Conservation (phyloP, 768 basidiomycete species). For the Hygrophoropsis aurantiaca region DNA sequence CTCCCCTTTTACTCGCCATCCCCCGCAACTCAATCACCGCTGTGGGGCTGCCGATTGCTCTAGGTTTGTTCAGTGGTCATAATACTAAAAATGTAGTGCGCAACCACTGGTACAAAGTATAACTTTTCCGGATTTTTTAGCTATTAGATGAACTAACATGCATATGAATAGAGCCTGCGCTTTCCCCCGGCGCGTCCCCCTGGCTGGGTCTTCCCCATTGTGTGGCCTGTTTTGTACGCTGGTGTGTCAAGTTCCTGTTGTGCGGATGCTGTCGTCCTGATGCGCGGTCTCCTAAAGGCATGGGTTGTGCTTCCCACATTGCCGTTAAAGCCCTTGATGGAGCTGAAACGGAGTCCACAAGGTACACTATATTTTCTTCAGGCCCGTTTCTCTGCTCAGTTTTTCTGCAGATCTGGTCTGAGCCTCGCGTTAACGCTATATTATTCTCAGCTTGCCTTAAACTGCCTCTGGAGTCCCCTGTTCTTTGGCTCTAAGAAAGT, state of each 20-base stretch:
- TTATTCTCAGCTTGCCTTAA: slow-evolving; percentile 59
- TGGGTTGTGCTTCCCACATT: slow-evolving; percentile 71
- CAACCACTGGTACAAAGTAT: slow-evolving; percentile 60
- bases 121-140: slow-evolving; percentile 11
- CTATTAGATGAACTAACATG: neutral
- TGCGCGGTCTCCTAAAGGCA: slow-evolving; percentile 42
- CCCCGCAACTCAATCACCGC: slow-evolving; percentile 58
- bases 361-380: slow-evolving; percentile 32
- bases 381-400: neutral
- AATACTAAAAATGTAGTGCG: slow-evolving; percentile 45
- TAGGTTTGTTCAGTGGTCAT: slow-evolving; percentile 53
- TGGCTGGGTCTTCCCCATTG: slow-evolving; percentile 53
- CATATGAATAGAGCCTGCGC: slow-evolving; percentile 38
- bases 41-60: slow-evolving; percentile 56
- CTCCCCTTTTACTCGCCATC: slow-evolving; percentile 50
- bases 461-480: slow-evolving; percentile 61
- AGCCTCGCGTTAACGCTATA: slow-evolving; percentile 54
- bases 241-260: slow-evolving; percentile 12
- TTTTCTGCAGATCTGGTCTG: slow-evolving; percentile 36
- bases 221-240: slow-evolving; percentile 53
- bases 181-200: slow-evolving; percentile 55
- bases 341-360: slow-evolving; percentile 36
- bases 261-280: no score
- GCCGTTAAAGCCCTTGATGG: slow-evolving; percentile 54
- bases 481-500: slow-evolving; percentile 58